Conservation (phyloP, 495 filamentous ascomycete genomes). For the Neurospora sp. region DNA sequence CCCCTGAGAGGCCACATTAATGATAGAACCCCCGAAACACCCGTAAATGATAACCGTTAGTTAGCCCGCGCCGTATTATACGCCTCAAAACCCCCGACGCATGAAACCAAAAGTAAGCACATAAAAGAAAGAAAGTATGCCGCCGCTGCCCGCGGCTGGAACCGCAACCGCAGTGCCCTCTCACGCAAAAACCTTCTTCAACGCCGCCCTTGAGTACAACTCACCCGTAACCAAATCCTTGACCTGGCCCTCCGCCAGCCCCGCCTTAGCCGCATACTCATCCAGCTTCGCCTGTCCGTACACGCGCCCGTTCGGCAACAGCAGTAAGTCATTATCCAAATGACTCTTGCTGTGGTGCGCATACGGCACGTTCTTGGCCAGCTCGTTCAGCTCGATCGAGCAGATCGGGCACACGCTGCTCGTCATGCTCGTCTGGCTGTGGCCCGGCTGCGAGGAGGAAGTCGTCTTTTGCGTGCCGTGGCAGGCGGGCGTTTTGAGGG, state of each 20-base stretch:
- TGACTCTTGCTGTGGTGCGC: conserved; percentile 90
- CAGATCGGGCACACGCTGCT: conserved; percentile 80
- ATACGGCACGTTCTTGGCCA: conserved; percentile 82
- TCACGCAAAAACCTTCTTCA: conserved; percentile 76
- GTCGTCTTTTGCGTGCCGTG: conserved; percentile 36
- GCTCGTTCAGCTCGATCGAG: conserved; percentile 83
- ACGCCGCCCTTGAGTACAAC: conserved; percentile 44
- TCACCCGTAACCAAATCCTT: conserved; percentile 77
- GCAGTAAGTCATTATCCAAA: conserved; percentile 70
- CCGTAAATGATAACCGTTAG: background rate
- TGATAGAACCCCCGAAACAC: background rate
- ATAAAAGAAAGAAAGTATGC: too few relatives aligned
- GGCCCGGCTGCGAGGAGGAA: conserved; percentile 12
- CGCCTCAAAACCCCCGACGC: background rate
- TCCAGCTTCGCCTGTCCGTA: conserved; percentile 69
- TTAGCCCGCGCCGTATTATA: background rate
- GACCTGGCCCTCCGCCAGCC: conserved; percentile 50
- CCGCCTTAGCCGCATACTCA: conserved; percentile 66
- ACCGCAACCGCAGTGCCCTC: too few relatives aligned
- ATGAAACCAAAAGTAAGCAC: too few relatives aligned
- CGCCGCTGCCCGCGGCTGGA: too few relatives aligned
- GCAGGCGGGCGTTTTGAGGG: conserved; percentile 91
- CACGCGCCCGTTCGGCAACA: conserved; percentile 78
- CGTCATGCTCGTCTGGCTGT: conserved; percentile 27
- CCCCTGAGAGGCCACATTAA: background rate